Base-by-base conservation (phyloP, 345 rosid species). In the Triadica sebifera region DNA sequence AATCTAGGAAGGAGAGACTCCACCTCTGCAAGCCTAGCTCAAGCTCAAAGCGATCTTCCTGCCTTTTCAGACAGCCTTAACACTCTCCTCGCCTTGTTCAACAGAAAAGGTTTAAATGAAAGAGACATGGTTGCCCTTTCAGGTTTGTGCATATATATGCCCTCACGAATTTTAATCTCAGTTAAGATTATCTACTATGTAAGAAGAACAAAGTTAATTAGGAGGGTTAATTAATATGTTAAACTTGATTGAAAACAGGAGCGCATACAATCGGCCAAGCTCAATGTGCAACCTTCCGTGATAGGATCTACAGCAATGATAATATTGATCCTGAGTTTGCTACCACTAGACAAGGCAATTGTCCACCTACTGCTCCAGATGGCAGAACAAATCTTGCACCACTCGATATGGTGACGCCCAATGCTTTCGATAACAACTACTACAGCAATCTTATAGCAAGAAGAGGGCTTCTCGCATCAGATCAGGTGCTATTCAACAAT, bases 1-100 rank as follows among this genome's bases (percentile, higher is more conserved):
- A 68, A 68, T 68, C 72, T 68, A 34, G 72, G 72, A 68, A 51
- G 72, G 12, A 68, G 72, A 51, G 72, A 68, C 47, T 68, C 72
- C 6, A 16, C 60, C 1, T 51, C 72, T 25, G 45, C 72, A 34
- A 68, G 60, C 6, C 20, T 34, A 51, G 16, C 29, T 37, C 25
- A 3, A 17, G 72, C 72, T 68, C 6, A 68, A 8, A 68, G 60
- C 22, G 72, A 68, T 25, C 72, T 68, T 68, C 72, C 72, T 34
- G 60, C 8, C 24, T 68, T 68, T 51, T 0, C 43, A 9, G 72
- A 29, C 46, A 10, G 46, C 46, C 72, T 68, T 16, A n/a, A 4
- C 15, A 37, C 24, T 39, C 59, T 68, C 38, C 34, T 39, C 9
- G 38, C 72, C 51, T 29, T 29, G 60, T 68, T 68, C 29, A 34